A percentile compares a stretch with the other conserved stretches of the same genome.
Conservation (phyloP, 2,329 filamentous ascomycete genomes). For the Xylariaceae sp. region DNA sequence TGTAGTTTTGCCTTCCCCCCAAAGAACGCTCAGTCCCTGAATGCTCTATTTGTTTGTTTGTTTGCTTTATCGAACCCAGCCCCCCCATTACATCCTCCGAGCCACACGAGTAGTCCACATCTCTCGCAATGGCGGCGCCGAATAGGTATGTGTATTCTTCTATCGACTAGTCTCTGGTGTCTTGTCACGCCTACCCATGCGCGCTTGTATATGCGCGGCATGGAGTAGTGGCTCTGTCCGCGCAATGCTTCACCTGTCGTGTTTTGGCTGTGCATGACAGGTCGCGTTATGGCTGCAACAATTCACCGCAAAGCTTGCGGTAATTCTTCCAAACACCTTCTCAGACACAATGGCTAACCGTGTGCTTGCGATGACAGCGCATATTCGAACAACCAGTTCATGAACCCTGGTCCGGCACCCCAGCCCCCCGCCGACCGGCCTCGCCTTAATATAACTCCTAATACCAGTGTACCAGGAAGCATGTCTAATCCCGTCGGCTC, state of each 20-base stretch:
- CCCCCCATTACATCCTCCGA: neutral
- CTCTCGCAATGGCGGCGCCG: conserved; percentile 26
- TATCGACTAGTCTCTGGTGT: conserved; percentile 6
- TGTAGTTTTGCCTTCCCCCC: conserved; percentile 16
- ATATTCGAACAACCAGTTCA: conserved; percentile 66
- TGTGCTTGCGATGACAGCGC: conserved; percentile 36
- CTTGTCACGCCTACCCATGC: neutral
- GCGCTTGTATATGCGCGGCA: neutral
- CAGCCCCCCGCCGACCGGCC: conserved; percentile 81
- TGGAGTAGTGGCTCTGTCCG: conserved; percentile 1
- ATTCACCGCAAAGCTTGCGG: neutral
- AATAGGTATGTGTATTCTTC: conserved; percentile 26
- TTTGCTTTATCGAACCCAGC: conserved; percentile 4
- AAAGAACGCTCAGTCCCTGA: conserved; percentile 21
- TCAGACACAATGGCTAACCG: conserved; percentile 11
- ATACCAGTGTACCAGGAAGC: conserved; percentile 67
- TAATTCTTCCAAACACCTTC: neutral
- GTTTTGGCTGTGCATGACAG: neutral
- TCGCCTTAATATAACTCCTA: conserved; percentile 73
- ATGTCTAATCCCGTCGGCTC: conserved; percentile 76
- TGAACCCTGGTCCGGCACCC: conserved; percentile 95
- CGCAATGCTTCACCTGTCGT: conserved; percentile 1
- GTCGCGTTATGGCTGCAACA: neutral
- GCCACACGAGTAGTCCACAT: conserved; percentile 10
- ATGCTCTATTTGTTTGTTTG: conserved; percentile 10